Base-by-base conservation (phyloP, 345 rosid genomes). In the Rubroshorea leprosula region DNA sequence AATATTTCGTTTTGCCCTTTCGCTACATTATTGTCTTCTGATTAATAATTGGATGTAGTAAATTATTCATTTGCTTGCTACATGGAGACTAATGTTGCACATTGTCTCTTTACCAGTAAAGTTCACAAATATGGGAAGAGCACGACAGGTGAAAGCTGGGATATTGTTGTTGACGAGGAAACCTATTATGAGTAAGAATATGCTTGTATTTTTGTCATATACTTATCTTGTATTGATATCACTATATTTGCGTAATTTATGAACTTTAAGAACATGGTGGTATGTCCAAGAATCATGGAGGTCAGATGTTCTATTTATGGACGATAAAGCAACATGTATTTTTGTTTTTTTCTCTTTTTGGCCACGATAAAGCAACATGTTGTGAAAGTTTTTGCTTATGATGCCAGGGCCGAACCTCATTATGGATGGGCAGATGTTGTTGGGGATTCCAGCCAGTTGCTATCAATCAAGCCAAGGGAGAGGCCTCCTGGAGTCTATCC, bases 361-460 rank as follows among this genome's bases (percentile, higher is more conserved):
- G n/a, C n/a, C n/a, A n/a, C n/a, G n/a, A n/a, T n/a, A n/a, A n/a
- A n/a, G n/a, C n/a, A n/a, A n/a, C n/a, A n/a, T n/a, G n/a, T n/a
- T n/a, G n/a, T n/a, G n/a, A n/a, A n/a, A n/a, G 9, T 21, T 51
- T 4, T 41, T 5, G 52, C 39, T 44, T 56, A 24, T 60, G 65
- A 52, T 57, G 67, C n/a, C 58, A 93, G 99, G 80, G 94, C 89
- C 25, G 97, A 93, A 60, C 99, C 99, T 27, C 99, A 93, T 74
- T 93, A 93, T 26, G 99, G 99, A 38, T 93, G 99, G 99, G 92
- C 94, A 17, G 97, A 86, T 70, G 94, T 89, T 4, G 99, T 86
- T 47, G 97, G 94, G 10, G 91, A 93, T 69, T 89, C 97, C 5
- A 84, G 71, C 53, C 96, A 86, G 72, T 73, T 85, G 73, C 87